Conservation (phyloP, 345 rosid species). For the Xanthoceras sorbifolium region DNA sequence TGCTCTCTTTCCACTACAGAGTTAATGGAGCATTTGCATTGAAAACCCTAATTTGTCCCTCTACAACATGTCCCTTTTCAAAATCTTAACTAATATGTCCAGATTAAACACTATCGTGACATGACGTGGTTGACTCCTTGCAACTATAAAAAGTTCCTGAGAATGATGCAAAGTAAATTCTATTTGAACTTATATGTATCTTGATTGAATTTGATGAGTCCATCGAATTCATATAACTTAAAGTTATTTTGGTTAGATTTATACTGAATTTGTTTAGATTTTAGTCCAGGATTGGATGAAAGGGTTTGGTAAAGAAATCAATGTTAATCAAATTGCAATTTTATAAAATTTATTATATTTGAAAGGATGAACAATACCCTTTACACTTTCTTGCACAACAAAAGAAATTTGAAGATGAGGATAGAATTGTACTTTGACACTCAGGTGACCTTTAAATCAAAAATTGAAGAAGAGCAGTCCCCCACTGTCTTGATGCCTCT, state of each 20-base stretch:
- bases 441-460: neutral
- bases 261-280: no score
- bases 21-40: constrained; percentile 1
- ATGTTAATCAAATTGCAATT: no score
- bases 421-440: neutral
- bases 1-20: neutral
- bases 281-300: no score
- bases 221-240: neutral
- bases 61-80: neutral
- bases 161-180: neutral
- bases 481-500: neutral
- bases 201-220: neutral
- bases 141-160: no score
- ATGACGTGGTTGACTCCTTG: neutral
- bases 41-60: constrained; percentile 1
- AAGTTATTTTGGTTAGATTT: no score
- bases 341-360: no score
- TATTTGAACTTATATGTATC: no score
- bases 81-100: neutral
- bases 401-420: neutral
- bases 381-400: neutral
- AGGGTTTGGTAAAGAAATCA: no score
- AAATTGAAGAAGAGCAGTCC: neutral
- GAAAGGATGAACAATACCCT: no score
- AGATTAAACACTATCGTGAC: neutral